Conservation (phyloP, 2,329 filamentous ascomycete species). For the Xylariales sp. region DNA sequence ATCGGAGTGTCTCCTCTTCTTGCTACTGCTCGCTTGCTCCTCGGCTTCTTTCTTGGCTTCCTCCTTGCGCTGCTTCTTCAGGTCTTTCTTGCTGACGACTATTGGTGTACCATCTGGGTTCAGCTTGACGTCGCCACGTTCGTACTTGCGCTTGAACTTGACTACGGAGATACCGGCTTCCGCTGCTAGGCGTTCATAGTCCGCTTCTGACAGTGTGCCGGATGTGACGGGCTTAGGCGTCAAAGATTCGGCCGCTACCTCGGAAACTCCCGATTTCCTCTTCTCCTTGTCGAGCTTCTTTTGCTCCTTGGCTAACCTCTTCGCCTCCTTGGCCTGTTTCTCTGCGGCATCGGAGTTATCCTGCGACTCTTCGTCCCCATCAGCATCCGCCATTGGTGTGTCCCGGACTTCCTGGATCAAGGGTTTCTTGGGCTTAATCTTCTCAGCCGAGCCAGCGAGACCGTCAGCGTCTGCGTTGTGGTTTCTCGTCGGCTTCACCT, state of each 20-base stretch:
- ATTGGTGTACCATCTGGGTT: slow-evolving; percentile 60
- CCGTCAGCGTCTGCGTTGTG: slow-evolving; percentile 96
- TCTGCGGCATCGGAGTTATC: slow-evolving; percentile 36
- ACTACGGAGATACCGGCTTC: slow-evolving; percentile 65
- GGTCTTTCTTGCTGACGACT: slow-evolving; percentile 69
- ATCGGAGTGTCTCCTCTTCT: slow-evolving; percentile 73
- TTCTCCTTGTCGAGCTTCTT: slow-evolving; percentile 37
- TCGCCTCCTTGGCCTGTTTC: slow-evolving; percentile 24
- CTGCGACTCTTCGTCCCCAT: slow-evolving; percentile 42
- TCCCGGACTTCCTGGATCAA: slow-evolving; percentile 32
- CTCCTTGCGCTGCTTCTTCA: slow-evolving; percentile 66
- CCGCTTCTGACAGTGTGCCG: slow-evolving; percentile 47
- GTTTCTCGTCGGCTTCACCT: slow-evolving; percentile 85
- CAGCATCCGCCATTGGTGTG: slow-evolving; percentile 36
- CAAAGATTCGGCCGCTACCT: slow-evolving; percentile 26
- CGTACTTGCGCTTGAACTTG: slow-evolving; percentile 75
- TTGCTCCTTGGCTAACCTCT: slow-evolving; percentile 27
- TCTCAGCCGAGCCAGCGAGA: slow-evolving; percentile 45
- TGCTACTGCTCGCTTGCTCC: slow-evolving; percentile 43
- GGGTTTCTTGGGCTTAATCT: slow-evolving; percentile 34
- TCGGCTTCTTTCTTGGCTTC: slow-evolving; percentile 44
- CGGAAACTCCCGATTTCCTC: slow-evolving; percentile 19
- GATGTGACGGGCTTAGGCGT: slow-evolving; percentile 29
- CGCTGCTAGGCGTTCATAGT: slow-evolving; percentile 57
- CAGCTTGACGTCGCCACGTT: slow-evolving; percentile 68